These are phyloP conservation scores for Pleurotus ostreatus DNA, from an alignment of 768 basidiomycete species.

Conservation along the genomic window DNA sequence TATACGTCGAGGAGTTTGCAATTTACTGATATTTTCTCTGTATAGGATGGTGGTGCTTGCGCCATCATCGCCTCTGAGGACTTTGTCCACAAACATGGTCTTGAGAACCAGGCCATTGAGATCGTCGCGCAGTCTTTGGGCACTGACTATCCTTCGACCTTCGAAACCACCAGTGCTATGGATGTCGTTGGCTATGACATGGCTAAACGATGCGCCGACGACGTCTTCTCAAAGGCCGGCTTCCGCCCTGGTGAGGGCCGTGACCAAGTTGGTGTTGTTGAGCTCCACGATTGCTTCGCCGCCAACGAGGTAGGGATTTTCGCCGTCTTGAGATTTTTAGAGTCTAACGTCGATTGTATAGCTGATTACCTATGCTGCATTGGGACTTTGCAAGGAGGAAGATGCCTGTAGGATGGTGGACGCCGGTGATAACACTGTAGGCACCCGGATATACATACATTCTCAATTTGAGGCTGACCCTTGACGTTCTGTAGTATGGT, in stretches of 20 bases:
- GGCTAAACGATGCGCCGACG: constrained; percentile 64
- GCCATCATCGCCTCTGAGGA: constrained; percentile 76
- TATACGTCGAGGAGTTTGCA: not conserved
- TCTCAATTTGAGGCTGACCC: not conserved
- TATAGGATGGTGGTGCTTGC: constrained; percentile 70
- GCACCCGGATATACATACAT: constrained; percentile 15
- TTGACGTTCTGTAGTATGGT: constrained; percentile 49
- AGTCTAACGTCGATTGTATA: constrained; percentile 19
- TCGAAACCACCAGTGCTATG: constrained; percentile 69
- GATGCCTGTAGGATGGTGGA: constrained; percentile 76
- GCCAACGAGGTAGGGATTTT: constrained; percentile 60
- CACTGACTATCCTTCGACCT: constrained; percentile 65
- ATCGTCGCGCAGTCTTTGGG: constrained; percentile 62
- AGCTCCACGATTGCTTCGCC: constrained; percentile 85
- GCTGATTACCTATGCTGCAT: constrained; percentile 79
- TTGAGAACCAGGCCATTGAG: constrained; percentile 87
- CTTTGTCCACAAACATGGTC: constrained; percentile 65
- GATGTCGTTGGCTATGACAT: constrained; percentile 80
- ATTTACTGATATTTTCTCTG: constrained; percentile 2
- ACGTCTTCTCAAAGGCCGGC: constrained; percentile 69
- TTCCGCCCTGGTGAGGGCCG: constrained; percentile 59
- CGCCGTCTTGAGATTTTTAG: not conserved
- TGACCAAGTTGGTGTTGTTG: constrained; percentile 78
- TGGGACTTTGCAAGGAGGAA: constrained; percentile 63
- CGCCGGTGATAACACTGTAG: constrained; percentile 72